Percentiles rank a stretch among this genome's conserved stretches.
Evolutionary conservation across 352 stramenopile genomes (phyloP).

Genomic region (Globisporangium barbulae): DNA sequence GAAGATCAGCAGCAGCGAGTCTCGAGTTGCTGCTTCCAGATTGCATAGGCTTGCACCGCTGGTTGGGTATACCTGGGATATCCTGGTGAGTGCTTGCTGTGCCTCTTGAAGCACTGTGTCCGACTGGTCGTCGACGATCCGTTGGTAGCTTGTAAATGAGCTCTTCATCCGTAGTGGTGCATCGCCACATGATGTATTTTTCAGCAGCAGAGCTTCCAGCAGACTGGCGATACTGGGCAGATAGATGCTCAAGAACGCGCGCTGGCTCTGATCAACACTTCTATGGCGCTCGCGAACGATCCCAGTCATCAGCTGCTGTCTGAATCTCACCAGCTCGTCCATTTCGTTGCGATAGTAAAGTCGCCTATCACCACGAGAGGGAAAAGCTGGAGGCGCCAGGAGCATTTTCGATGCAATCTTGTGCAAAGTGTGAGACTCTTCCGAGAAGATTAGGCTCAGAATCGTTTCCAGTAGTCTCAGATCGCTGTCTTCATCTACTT

Average conservation of each 20-base stretch:
- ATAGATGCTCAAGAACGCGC: conserved; percentile 1
- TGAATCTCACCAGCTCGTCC: not conserved
- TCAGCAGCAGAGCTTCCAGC: not conserved
- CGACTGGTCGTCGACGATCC: not conserved
- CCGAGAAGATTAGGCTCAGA: conserved; percentile 26
- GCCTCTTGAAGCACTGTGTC: not conserved
- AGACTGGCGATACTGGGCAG: not conserved
- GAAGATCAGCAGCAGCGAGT: conserved; percentile 22
- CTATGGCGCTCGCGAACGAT: not conserved
- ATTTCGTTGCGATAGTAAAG: conserved; percentile 20
- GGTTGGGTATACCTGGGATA: not conserved
- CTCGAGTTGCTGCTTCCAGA: not conserved
- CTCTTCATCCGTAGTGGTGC: not conserved
- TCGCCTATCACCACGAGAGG: conserved; percentile 8
- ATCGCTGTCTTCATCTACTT: not conserved
- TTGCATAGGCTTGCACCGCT: not conserved
- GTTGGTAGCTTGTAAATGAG: not conserved
- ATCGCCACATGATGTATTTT: not conserved
- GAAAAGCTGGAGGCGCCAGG: conserved; percentile 22
- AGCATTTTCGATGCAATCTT: conserved; percentile 27
- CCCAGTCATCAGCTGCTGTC: not conserved
- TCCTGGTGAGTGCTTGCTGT: not conserved
- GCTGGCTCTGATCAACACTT: not conserved
- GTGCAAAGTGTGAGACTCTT: conserved; percentile 10
- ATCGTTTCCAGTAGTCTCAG: conserved; percentile 23